Evolutionary conservation across 73 alveolate species (phyloP), one percentile per base, ranked within the genome.

Genomic region (Urostyla sp.): DNA sequence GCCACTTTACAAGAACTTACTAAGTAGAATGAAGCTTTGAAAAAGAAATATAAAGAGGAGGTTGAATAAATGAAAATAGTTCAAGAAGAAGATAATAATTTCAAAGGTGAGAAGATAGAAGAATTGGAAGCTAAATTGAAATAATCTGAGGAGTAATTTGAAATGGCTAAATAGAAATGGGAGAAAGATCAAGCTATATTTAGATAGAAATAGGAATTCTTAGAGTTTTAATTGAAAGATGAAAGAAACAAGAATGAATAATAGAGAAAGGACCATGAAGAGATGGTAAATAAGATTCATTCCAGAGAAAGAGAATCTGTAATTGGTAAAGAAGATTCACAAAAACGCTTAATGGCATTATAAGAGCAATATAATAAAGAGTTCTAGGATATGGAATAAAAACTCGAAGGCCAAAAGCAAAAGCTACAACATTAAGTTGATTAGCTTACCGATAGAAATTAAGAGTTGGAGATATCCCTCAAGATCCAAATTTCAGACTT

Each of bases 251-350:
- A 78, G 49, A 45, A 59, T 53, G 77, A 57, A 18, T 69, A 57
- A n/a, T 31, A 45, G 31, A 78, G 38, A 26, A 30, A 27, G 26
- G 40, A 23, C 18, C 81, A 60, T 31, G 89, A 78, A 45, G 1
- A 32, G 32, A 78, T 78, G 52, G 21, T 78, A 16, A 73, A 55
- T 38, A 72, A 57, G 23, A 15, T 67, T 35, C 46, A 81, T 15
- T 24, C 38, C n/a, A 32, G 84, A 38, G 73, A 36, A 46, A 21
- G 94, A 53, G 75, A 77, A 8, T 48, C 75, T 28, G 75, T 63
- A 11, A 75, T 40, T 21, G 83, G 84, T 44, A 86, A 61, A 27
- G 94, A 86, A 55, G 94, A 86, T 32, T 89, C 94, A 6, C 44
- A 60, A 10, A 66, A 67, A 55, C 49, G 78, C 27, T 37, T 86